These are phyloP conservation scores for Megacollybia marginata DNA, from an alignment of 768 basidiomycete species.

Conservation along the genomic window DNA sequence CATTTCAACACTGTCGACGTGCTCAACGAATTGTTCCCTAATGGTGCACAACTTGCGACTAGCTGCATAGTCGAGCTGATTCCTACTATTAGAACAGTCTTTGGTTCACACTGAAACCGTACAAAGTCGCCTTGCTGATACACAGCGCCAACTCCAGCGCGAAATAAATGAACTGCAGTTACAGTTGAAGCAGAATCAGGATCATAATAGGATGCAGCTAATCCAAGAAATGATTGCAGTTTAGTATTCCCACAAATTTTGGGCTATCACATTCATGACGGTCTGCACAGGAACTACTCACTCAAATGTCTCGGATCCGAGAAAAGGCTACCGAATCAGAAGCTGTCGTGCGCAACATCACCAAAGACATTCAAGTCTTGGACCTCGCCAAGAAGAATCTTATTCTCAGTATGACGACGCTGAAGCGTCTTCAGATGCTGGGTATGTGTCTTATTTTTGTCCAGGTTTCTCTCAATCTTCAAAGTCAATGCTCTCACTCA, in stretches of 20 bases:
- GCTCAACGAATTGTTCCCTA: conserved; percentile 69
- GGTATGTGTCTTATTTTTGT: conserved; percentile 39
- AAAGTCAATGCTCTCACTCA: conserved; percentile 79
- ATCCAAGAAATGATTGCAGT: conserved; percentile 98
- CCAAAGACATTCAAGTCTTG: conserved; percentile 91
- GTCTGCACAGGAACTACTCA: conserved; percentile 74
- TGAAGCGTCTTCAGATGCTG: conserved; percentile 91
- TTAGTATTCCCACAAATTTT: conserved; percentile 14
- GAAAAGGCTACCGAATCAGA: conserved; percentile 98
- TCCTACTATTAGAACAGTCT: conserved; percentile 53
- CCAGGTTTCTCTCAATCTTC: not conserved
- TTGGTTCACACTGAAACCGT: conserved; percentile 66
- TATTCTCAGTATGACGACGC: conserved; percentile 78
- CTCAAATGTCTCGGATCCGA: conserved; percentile 92
- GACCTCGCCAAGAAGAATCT: conserved; percentile 94
- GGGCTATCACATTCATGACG: not conserved
- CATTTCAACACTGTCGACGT: conserved; percentile 50
- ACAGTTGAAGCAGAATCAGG: conserved; percentile 70
- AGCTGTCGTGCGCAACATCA: conserved; percentile 91
- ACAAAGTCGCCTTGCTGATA: conserved; percentile 58
- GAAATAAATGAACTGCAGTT: conserved; percentile 66
- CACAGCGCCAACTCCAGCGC: conserved; percentile 59
- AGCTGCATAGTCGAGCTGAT: conserved; percentile 10
- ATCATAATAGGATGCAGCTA: conserved; percentile 80
- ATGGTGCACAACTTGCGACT: conserved; percentile 41